Evolutionary conservation across 1,284 basidiomycete genomes (phyloP), one percentile per base, ranked within the genome.

Genomic region (Agaricales sp.): DNA sequence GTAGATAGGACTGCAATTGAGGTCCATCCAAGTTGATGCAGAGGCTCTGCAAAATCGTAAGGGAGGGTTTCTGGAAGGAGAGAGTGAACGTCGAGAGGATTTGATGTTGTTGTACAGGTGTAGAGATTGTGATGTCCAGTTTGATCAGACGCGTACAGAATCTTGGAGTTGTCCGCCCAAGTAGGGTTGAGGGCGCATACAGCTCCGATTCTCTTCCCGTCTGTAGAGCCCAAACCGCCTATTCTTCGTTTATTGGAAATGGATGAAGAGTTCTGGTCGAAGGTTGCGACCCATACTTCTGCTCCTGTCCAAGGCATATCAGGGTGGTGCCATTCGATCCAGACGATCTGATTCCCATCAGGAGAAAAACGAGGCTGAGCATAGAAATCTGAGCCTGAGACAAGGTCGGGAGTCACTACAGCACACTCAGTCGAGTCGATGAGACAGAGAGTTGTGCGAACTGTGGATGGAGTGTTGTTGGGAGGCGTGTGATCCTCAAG

Each of bases 241-340:
- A 86, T 63, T 24, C 63, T 66, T 3, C 51, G 59, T 8, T 50
- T 50, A 49, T 70, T 67, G 11, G 56, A 57, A 37, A 76, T 54
- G 22, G 74, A 59, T 11, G 68, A 37, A 2, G 54, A 52, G 13
- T 58, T 56, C 16, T 52, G 51, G 3, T 58, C 39, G 25, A 75
- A 58, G 21, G 73, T 65, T 0, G 75, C 82, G 20, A 84, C 61
- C 55, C 73, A 68, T 35, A 90, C 66, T 57, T 82, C 67, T 0
- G 77, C 72, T 16, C 79, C 82, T 56, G 87, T 80, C 82, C 85
- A 91, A 18, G 87, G 86, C 88, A 91, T 90, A 57, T 87, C 78
- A 0, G 88, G 88, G 54, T 82, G 80, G 53, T 64, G 68, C 87
- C 87, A 91, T 52, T 83, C 73, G 45, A 81, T 68, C 81, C 82